These are phyloP conservation scores for Microdochium trichocladiopsis DNA, from an alignment of 2,329 filamentous ascomycete genomes.

Conservation along the genomic window DNA sequence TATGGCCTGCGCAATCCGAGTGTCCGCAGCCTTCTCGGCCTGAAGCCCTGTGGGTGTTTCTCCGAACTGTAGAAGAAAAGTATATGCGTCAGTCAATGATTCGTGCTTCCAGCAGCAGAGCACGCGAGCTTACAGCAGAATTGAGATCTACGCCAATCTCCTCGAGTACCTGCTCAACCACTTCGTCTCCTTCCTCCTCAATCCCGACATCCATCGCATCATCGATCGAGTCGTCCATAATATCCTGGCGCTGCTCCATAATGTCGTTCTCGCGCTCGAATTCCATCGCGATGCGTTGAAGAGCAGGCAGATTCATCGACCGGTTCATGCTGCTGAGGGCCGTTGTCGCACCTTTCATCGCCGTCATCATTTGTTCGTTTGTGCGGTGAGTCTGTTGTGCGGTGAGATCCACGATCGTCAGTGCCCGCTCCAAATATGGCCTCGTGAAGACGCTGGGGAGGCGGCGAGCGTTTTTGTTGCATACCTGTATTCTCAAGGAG, in stretches of 20 bases:
- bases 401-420: not conserved
- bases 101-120: slow-evolving; percentile 2
- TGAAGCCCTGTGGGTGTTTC: slow-evolving; percentile 85
- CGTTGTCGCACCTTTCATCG: slow-evolving; percentile 95
- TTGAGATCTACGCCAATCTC: slow-evolving; percentile 94
- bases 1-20: slow-evolving; percentile 78
- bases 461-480: no score
- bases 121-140: slow-evolving; percentile 61
- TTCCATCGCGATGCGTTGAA: slow-evolving; percentile 97
- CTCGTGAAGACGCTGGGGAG: no score
- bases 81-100: slow-evolving; percentile 14
- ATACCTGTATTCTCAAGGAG: slow-evolving; percentile 84
- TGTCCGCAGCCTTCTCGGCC: slow-evolving; percentile 63
- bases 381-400: slow-evolving; percentile 81
- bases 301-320: slow-evolving; percentile 91
- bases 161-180: slow-evolving; percentile 92
- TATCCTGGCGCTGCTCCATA: slow-evolving; percentile 97
- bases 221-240: slow-evolving; percentile 99
- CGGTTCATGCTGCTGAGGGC: slow-evolving; percentile 95
- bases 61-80: slow-evolving; percentile 68
- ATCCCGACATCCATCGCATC: slow-evolving; percentile 86
- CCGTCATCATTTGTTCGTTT: slow-evolving; percentile 99
- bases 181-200: slow-evolving; percentile 93
- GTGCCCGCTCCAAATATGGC: no score
- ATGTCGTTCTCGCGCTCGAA: slow-evolving; percentile 99